Evolutionary conservation across 805 yeast species (phyloP), one percentile per base, ranked within the genome.

Genomic region (Torulaspora indica): DNA sequence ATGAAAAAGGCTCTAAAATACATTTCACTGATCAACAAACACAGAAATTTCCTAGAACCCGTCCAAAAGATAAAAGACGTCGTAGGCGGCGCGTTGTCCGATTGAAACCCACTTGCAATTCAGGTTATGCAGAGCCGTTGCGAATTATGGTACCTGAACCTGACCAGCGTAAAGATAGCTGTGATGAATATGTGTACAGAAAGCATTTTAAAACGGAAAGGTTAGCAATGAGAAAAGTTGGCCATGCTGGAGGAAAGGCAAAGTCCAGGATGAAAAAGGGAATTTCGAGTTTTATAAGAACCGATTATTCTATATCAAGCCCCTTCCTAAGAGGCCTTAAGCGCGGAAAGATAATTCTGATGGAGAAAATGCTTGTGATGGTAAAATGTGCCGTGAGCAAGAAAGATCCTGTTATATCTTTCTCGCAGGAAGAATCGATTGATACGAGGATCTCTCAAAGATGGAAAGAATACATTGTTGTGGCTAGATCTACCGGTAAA

Each of bases 401-500:
- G 23, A 58, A 50, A 9, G 57, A 55, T 25, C 57, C 71, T 9
- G 61, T 69, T 4, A 48, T 56, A 1, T 51, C 62, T 9, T 72
- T 75, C 46, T 69, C 73, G 10, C 87, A 81, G 47, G 58, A 64
- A 8, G 80, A 77, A 45, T 67, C 73, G 1, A 69, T 71, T 20
- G 78, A 77, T 32, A 71, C 85, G 0, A 65, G 82, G 41, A 73
- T 85, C 1, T 48, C 72, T 8, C 90, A 85, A 45, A 66, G 88
- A 38, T 88, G 96, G 93, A 78, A 74, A 48, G 96, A 90, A 58
- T 86, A 80, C 57, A 67, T 79, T 22, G 82, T 85, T 2, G 87
- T 85, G 1, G 81, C 83, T 1, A 68, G 91, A 47, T 74, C 77
- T n/a, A 78, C 85, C 0, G 80, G 77, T 12, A 65, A 71, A 45